Evolutionary conservation across 2,329 filamentous ascomycete genomes (phyloP).

Genomic region (Colletotrichum lentis): DNA sequence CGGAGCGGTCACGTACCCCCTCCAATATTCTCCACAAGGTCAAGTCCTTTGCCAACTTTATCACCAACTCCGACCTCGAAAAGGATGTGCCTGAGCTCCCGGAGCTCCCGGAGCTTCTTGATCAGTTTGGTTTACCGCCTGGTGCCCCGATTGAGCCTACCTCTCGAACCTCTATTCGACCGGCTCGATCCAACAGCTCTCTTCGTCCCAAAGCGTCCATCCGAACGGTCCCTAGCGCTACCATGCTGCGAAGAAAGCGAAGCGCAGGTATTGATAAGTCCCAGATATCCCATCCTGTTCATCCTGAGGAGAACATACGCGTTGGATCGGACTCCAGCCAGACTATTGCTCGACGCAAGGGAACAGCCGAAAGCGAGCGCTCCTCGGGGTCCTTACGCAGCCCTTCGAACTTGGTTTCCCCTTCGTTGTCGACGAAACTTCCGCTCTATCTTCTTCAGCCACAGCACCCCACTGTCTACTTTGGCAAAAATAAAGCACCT

Average conservation of each 20-base stretch:
- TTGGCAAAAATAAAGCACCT: constrained; percentile 25
- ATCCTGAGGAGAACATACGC: constrained; percentile 28
- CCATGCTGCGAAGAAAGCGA: constrained; percentile 33
- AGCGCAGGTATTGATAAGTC: constrained; percentile 32
- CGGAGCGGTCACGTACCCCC: constrained; percentile 21
- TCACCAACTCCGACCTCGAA: constrained; percentile 15
- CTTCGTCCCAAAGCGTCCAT: constrained; percentile 21
- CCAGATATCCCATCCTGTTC: constrained; percentile 31
- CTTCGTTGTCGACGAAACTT: constrained; percentile 22
- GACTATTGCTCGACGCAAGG: constrained; percentile 6
- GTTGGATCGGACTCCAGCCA: constrained; percentile 24
- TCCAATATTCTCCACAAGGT: constrained; percentile 34
- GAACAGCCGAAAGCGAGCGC: constrained; percentile 10
- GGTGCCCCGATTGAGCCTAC: constrained; percentile 4
- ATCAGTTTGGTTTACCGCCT: constrained; percentile 31
- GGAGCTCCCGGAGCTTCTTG: constrained; percentile 21
- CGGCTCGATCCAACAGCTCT: constrained; percentile 26
- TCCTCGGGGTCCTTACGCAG: constrained; percentile 13
- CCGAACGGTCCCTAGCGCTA: constrained; percentile 22
- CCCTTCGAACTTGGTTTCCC: constrained; percentile 24
- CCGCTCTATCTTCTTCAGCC: constrained; percentile 34
- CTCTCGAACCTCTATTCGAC: constrained; percentile 21
- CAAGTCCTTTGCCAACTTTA: constrained; percentile 34
- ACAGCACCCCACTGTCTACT: constrained; percentile 27
- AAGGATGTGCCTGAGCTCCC: constrained; percentile 30